Percentiles rank a stretch among this genome's conserved stretches.
These are phyloP conservation scores for Rubia peregrina DNA, from an alignment of 305 asterid genomes.

Conservation along the genomic window DNA sequence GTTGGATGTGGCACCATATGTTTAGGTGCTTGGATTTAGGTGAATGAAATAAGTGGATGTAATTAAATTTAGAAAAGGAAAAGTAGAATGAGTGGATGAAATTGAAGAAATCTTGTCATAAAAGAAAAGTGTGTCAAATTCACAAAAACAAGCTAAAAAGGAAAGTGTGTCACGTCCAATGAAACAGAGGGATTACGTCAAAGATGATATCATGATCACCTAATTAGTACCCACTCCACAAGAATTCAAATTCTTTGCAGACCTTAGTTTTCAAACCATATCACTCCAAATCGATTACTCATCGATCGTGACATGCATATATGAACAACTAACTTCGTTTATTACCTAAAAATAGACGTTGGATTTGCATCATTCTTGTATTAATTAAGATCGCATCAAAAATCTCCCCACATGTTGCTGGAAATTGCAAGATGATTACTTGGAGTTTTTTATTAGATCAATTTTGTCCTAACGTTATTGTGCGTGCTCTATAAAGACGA, in stretches of 20 bases:
- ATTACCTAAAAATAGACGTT: neutral
- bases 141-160: too few species aligned
- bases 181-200: neutral
- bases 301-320: constrained; percentile 1
- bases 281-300: neutral
- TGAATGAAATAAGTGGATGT: too few species aligned
- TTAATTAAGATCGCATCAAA: constrained; percentile 1
- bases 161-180: too few species aligned
- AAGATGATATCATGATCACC: constrained; percentile 28
- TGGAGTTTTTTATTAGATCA: constrained; percentile 18
- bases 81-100: too few species aligned
- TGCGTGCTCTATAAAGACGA: constrained; percentile 22
- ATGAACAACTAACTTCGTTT: constrained; percentile 11
- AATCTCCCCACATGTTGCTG: neutral
- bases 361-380: neutral
- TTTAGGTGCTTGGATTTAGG: too few species aligned
- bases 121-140: too few species aligned
- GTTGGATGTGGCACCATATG: too few species aligned
- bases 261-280: neutral
- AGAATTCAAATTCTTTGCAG: neutral
- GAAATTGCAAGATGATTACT: constrained; percentile 12
- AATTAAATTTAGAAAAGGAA: too few species aligned
- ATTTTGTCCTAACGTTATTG: constrained; percentile 28
- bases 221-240: constrained; percentile 57
- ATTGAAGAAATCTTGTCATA: too few species aligned